Evolutionary conservation across 1,139 yeast genomes (phyloP), one percentile per base, ranked within the genome.

Genomic region (Magnusiomyces ingens): DNA sequence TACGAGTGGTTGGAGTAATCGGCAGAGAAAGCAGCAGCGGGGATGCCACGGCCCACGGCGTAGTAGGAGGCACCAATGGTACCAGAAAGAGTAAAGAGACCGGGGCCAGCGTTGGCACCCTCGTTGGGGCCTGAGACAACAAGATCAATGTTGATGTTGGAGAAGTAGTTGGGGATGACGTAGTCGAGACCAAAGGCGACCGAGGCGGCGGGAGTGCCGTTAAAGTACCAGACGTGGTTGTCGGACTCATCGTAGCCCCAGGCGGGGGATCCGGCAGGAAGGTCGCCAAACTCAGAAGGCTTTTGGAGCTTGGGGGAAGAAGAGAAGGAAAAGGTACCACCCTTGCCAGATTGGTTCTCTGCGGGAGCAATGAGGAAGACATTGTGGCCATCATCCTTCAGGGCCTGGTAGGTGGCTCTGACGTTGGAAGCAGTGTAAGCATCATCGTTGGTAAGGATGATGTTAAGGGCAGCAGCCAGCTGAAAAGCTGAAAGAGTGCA

Each of bases 351-450:
- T 70, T 81, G 75, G 67, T 80, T 84, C 43, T 74, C 71, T 19
- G 74, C 81, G 44, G 85, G 84, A 22, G 85, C 84, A 53, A 78
- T 80, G 63, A 79, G 60, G 58, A 75, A 70, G 52, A 80, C 84
- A 49, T 72, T 71, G 67, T 80, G 81, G 40, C 83, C 84, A 18
- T 80, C 83, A 17, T 67, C 71, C 60, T 73, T 77, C 65, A 80
- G 73, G 57, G 73, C 78, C 60, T 75, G 71, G 74, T 80, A 80
- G 45, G 81, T 68, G 42, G 84, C 83, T 68, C 84, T 77, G 65
- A 80, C 77, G 67, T 79, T 79, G 56, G 84, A 79, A 36, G 84
- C 70, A 22, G 75, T 76, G 80, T 80, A 80, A 41, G 81, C 76
- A 63, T 80, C 85, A 67, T 80, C 85, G 63, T 80, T 80, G 60